Conservation (phyloP, 345 rosid species). For the Conringia planisiliqua region DNA sequence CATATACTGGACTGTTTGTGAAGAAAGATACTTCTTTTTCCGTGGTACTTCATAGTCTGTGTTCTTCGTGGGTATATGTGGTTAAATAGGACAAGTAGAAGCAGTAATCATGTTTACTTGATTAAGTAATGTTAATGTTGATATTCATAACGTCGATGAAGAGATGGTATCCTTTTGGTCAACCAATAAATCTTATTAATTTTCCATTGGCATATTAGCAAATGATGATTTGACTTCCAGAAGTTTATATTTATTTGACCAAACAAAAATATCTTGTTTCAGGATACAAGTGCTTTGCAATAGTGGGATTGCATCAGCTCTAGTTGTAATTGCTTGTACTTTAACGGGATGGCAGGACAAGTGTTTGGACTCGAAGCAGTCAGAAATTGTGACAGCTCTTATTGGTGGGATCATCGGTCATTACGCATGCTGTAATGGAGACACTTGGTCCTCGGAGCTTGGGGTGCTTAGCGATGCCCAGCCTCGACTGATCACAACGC, state of each 20-base stretch:
- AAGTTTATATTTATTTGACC: neutral
- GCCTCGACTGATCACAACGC: conserved; percentile 84
- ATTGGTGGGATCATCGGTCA: conserved; percentile 93
- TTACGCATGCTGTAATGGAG: conserved; percentile 86
- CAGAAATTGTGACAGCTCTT: conserved; percentile 49
- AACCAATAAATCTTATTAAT: neutral
- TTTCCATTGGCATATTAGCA: neutral
- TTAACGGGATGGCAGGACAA: conserved; percentile 63
- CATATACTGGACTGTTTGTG: neutral
- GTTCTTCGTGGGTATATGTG: neutral
- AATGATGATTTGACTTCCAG: neutral
- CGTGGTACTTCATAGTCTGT: neutral
- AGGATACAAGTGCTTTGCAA: conserved; percentile 91
- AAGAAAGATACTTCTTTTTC: neutral
- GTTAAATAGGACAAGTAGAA: neutral
- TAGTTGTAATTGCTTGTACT: conserved; percentile 50
- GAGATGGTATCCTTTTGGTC: neutral
- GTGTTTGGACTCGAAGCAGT: conserved; percentile 70
- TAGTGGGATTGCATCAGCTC: conserved; percentile 62
- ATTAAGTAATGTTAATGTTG: neutral
- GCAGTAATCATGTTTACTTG: neutral
- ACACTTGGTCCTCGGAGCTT: conserved; percentile 99
- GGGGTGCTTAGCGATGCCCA: conserved; percentile 89
- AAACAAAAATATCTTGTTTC: conserved; percentile 27
- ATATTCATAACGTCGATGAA: neutral